Base-by-base conservation (phyloP, 1,284 basidiomycete species). In the Coniferiporia weirii region DNA sequence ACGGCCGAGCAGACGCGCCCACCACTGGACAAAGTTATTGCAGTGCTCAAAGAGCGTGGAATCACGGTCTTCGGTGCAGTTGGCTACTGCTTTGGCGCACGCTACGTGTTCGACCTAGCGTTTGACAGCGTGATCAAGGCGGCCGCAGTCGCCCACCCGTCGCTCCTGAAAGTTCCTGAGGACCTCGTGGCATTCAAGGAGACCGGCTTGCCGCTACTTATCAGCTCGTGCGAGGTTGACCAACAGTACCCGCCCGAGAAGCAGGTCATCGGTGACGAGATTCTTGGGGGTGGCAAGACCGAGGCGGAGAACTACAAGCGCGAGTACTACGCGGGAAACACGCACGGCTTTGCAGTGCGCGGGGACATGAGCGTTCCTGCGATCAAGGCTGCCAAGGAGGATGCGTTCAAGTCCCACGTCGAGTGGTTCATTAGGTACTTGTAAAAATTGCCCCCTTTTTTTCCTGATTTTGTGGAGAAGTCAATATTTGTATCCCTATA, bases 11-110 rank as follows among this genome's bases (percentile, higher is more conserved):
- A 72, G 13, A 84, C 82, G 19, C 79, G 79, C n/a, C 78, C 81
- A 0, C 44, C 65, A 1, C 66, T 89, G 46, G 79, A 89, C 70
- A 80, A 77, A 32, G 79, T 87, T 59, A 75, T 88, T 46, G 70
- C 69, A 1, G 80, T 74, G 0, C 76, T 90, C 52, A 83, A 82
- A 66, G 78, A 71, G 13, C 68, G 79, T 57, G 87, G 88, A 1
- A 74, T 89, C 35, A 81, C 75, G 3, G 66, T 69, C 19, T 79
- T 88, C 61, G 85, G 75, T 12, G 84, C 82, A 0, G 82, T 79
- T 0, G 87, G 86, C 0, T 90, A 83, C 72, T 91, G 89, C 75
- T 85, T 82, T 61, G 88, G 89, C 43, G 87, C 69, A 17, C 81
- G 85, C 53, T 83, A 84, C 59, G 74, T 76, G 38, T 88, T 89